Base-by-base conservation (phyloP, 805 yeast genomes). In the Wickerhamomyces bovis region DNA sequence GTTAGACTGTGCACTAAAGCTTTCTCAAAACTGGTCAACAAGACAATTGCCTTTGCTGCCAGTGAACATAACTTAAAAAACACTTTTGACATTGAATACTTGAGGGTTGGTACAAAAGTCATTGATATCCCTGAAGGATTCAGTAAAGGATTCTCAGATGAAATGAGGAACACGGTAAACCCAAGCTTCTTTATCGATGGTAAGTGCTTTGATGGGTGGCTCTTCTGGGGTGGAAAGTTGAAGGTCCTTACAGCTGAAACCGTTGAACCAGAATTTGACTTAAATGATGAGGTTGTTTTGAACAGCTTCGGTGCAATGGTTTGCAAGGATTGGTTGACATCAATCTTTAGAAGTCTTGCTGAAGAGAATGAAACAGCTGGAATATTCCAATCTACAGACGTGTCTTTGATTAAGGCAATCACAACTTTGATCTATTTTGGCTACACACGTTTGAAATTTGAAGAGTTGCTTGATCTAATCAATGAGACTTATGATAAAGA, bases 291-390 rank as follows among this genome's bases (percentile, higher is more conserved):
- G 0, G 49, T 52, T 2, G 65, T 76, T 0, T 53, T 87, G 25
- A 50, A 51, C 2, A 53, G 56, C 0, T 67, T 85, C 46, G 80
- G 84, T 6, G 41, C 60, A 0, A 36, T 61, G 5, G 61, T 88
- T 4, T 72, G 73, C 5, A 75, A 72, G 49, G 75, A 75, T 0
- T 85, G 92, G 89, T 57, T 88, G n/a, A 52, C 57, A 4, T 64
- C 63, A 13, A 68, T 83, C 9, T 66, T 80, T 13, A 70, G 70
- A 13, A 65, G 75, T 44, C 71, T 84, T 65, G 68, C 80, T 28
- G 75, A 83, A 51, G 83, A 88, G 57, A 79, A 87, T 60, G 92
- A 89, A 53, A 70, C 79, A 0, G 78, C 75, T 31, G 79, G 85
- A 19, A 77, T 77, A 2, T 86, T 85, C 56, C 83, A 83, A 49